Evolutionary conservation across 495 filamentous ascomycete genomes (phyloP), one percentile per base, ranked within the genome.

Genomic region (Ramalina intermedia): DNA sequence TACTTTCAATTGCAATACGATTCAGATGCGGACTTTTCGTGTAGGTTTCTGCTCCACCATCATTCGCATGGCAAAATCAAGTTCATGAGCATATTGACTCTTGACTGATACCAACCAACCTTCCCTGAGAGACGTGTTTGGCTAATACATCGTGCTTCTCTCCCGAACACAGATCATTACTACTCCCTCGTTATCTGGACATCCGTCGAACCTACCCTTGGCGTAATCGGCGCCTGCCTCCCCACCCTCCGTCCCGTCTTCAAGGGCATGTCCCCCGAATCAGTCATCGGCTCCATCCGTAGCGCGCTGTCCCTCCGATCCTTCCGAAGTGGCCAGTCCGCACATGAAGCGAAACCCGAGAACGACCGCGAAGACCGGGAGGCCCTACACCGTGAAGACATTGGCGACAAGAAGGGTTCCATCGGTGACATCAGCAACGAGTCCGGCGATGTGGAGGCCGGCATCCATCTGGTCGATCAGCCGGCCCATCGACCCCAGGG

Each of bases 211-310:
- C 51, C 51, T 13, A 46, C 36, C 20, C 36, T 45, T 13, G 51
- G 51, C 3, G 23, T 49, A 13, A 41, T 54, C 47, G 24, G 47
- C 41, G 46, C 46, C 41, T 54, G 47, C 40, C 51, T 54, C 29
- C 51, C 47, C 17, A 43, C 40, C 8, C 47, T 54, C 18, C 37
- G 39, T 12, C 40, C 47, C 20, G 5, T 50, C 18, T 54, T 50
- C 40, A 41, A 17, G 23, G 39, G 21, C 51, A 45, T 63, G 18
- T 47, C 44, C 12, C 44, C 36, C 5, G 36, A 46, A n/a, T 42
- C 50, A 12, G 61, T 83, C 4, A 55, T 81, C 36, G 71, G 75
- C 37, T 76, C 72, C 44, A 64, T 80, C 29, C 39, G 27, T 13
- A 50, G 76, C 78, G 0, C 70, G 68, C 16, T 51, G 80, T 11